Evolutionary conservation across 169 alveolate species (phyloP).

Genomic region (Pseudocohnilembus persalinus): DNA sequence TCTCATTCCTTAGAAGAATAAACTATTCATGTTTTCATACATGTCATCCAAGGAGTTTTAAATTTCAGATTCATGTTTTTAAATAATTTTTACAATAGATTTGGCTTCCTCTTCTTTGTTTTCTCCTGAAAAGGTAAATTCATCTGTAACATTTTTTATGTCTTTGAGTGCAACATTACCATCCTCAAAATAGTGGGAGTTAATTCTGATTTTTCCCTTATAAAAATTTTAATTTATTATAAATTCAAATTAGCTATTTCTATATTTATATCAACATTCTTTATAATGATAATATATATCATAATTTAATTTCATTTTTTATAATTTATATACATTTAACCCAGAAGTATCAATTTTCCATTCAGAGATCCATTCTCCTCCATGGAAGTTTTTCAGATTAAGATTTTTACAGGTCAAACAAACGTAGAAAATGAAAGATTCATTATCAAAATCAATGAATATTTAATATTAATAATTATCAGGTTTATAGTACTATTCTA

Average conservation of each 20-base stretch:
- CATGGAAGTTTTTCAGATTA: conserved; percentile 13
- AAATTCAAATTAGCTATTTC: neutral
- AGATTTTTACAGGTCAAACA: conserved; percentile 31
- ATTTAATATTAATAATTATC: neutral
- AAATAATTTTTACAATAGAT: conserved; percentile 15
- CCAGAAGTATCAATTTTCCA: conserved; percentile 22
- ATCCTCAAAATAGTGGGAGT: conserved; percentile 37
- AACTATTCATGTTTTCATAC: conserved; percentile 11
- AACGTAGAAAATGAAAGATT: neutral
- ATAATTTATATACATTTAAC: neutral
- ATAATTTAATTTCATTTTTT: too few relatives aligned
- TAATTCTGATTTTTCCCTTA: conserved; percentile 14
- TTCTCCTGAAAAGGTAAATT: neutral
- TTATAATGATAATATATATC: too few relatives aligned
- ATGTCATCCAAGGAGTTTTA: neutral
- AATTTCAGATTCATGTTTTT: conserved; percentile 9
- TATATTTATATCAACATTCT: neutral
- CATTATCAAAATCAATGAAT: conserved; percentile 23
- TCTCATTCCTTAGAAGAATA: conserved; percentile 34
- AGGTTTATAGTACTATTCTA: conserved; percentile 9
- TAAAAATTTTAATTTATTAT: too few relatives aligned
- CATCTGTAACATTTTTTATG: conserved; percentile 2
- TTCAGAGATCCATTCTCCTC: conserved; percentile 34
- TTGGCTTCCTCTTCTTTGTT: conserved; percentile 21
- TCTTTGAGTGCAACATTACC: conserved; percentile 28